Conservation (phyloP, 1,139 yeast species). For the Starmera stellimalicola region DNA sequence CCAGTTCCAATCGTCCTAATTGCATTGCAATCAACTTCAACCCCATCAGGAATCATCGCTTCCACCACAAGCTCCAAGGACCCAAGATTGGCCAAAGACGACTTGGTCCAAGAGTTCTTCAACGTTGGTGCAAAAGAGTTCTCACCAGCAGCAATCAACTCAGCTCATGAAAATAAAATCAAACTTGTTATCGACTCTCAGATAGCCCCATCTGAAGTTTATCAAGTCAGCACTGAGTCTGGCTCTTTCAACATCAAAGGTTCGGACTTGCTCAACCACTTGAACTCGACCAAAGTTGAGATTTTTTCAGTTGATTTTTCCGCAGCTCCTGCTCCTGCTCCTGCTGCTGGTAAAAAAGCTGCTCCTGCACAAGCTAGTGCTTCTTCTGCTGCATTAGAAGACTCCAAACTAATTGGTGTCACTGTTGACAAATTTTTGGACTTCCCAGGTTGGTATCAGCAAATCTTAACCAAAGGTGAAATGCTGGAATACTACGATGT, state of each 20-base stretch:
- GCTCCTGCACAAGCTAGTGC: slow-evolving; percentile 20
- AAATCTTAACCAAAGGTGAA: slow-evolving; percentile 91
- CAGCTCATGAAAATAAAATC: slow-evolving; percentile 51
- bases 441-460: slow-evolving; percentile 96
- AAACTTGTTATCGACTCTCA: slow-evolving; percentile 57
- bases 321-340: slow-evolving; percentile 19
- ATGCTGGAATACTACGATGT: slow-evolving; percentile 98
- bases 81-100: slow-evolving; percentile 82
- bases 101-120: slow-evolving; percentile 60
- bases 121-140: slow-evolving; percentile 56
- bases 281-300: slow-evolving; percentile 51
- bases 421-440: slow-evolving; percentile 89
- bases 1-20: slow-evolving; percentile 78
- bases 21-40: slow-evolving; percentile 61
- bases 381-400: slow-evolving; percentile 54
- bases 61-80: slow-evolving; percentile 67
- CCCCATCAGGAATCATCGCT: slow-evolving; percentile 62
- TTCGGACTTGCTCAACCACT: slow-evolving; percentile 39
- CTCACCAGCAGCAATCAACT: slow-evolving; percentile 48
- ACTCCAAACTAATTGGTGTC: slow-evolving; percentile 91
- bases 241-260: slow-evolving; percentile 50
- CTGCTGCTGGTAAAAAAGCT: slow-evolving; percentile 20
- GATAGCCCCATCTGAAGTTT: slow-evolving; percentile 33
- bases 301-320: slow-evolving; percentile 17
- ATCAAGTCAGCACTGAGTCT: slow-evolving; percentile 52